These are phyloP conservation scores for Abortiporus biennis DNA, from an alignment of 1,284 basidiomycete species.

Conservation along the genomic window DNA sequence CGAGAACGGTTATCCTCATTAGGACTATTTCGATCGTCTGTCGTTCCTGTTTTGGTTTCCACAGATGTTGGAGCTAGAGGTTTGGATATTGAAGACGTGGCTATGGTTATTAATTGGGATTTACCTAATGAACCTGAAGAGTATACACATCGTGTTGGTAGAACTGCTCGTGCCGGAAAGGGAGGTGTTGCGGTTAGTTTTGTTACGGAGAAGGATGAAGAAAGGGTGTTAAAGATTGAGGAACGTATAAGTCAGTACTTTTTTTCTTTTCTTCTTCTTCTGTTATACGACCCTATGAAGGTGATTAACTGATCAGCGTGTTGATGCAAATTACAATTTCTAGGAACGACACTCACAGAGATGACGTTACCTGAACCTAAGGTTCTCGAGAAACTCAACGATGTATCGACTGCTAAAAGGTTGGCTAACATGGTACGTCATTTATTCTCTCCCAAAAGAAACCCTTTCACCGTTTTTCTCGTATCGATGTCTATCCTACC, in stretches of 20 bases:
- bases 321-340: neutral
- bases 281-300: neutral
- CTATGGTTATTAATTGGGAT: constrained; percentile 97
- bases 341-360: constrained; percentile 72
- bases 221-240: constrained; percentile 81
- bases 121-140: constrained; percentile 74
- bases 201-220: constrained; percentile 91
- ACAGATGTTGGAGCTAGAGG: constrained; percentile 95
- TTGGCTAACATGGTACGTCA: constrained; percentile 84
- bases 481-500: too few species aligned
- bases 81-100: constrained; percentile 92
- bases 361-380: constrained; percentile 74
- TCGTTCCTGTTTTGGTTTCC: constrained; percentile 89
- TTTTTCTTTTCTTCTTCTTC: neutral
- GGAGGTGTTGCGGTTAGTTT: constrained; percentile 91
- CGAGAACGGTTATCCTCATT: constrained; percentile 82
- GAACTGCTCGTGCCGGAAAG: constrained; percentile 92
- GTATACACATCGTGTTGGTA: constrained; percentile 77
- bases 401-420: constrained; percentile 87
- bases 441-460: constrained; percentile 6
- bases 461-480: too few species aligned
- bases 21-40: constrained; percentile 80
- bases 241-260: constrained; percentile 69
- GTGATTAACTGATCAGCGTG: neutral
- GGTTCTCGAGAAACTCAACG: constrained; percentile 84